A percentile compares a stretch with the other conserved stretches of the same genome.
Conservation (phyloP, 805 yeast genomes). For the Crinitomyces ghanaensis region DNA sequence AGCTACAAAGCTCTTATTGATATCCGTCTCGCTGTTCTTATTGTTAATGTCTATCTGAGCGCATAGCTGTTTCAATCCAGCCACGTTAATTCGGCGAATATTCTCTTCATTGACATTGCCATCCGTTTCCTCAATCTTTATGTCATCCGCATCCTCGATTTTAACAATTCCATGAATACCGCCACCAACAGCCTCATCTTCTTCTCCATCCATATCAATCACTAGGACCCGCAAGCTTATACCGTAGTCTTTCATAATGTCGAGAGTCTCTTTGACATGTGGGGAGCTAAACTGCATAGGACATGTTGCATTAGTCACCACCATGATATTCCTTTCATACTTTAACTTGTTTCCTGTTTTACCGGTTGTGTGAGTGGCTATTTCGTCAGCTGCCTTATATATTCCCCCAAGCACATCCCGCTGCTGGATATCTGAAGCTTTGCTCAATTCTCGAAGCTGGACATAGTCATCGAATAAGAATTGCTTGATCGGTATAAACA, state of each 20-base stretch:
- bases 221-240: conserved; percentile 14
- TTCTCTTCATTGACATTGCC: too few species aligned
- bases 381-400: conserved; percentile 28
- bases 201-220: conserved; percentile 10
- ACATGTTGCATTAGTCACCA: conserved; percentile 24
- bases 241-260: conserved; percentile 6
- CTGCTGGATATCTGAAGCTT: conserved; percentile 5
- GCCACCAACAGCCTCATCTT: conserved; percentile 2
- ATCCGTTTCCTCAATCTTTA: conserved; percentile 2
- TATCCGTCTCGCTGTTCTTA: background rate
- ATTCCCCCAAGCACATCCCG: conserved; percentile 18
- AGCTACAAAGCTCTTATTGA: conserved; percentile 8
- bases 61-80: too few species aligned
- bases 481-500: too few species aligned
- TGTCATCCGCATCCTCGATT: conserved; percentile 1
- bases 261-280: conserved; percentile 3
- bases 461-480: too few species aligned
- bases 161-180: background rate
- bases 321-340: conserved; percentile 29
- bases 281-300: conserved; percentile 4
- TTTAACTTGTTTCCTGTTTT: conserved; percentile 21
- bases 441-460: too few species aligned
- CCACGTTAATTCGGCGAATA: too few species aligned
- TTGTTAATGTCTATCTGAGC: background rate
- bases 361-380: conserved; percentile 18